Conservation (phyloP, 1,284 basidiomycete species). For the Ustilago hordei region DNA sequence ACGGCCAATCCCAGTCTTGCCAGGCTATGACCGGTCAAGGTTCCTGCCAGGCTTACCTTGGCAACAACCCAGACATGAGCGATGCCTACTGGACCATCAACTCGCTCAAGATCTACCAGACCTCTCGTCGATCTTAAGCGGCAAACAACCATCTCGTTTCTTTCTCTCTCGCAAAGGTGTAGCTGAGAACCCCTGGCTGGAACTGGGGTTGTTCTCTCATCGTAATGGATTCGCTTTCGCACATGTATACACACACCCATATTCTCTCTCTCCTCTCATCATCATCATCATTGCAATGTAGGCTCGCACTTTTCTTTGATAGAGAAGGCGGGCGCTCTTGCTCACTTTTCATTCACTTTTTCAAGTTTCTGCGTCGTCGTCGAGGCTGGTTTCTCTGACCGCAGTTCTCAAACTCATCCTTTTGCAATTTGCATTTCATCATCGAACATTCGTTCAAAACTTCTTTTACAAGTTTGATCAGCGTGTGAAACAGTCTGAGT, state of each 20-base stretch:
- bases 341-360: neutral
- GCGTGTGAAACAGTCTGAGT: too few species aligned
- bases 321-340: conserved; percentile 7
- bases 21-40: conserved; percentile 36
- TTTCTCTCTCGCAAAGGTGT: conserved; percentile 1
- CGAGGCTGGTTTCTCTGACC: conserved; percentile 11
- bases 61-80: conserved; percentile 40
- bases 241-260: conserved; percentile 11
- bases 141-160: neutral
- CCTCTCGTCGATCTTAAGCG: conserved; percentile 32
- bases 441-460: neutral
- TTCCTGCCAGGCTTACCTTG: conserved; percentile 40
- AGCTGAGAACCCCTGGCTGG: conserved; percentile 12
- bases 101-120: conserved; percentile 58
- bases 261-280: neutral
- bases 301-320: conserved; percentile 7
- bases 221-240: conserved; percentile 3
- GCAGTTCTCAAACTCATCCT: neutral
- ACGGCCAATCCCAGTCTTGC: conserved; percentile 51
- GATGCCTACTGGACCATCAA: conserved; percentile 60
- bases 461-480: neutral
- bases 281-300: neutral
- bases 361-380: conserved; percentile 8
- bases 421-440: conserved; percentile 1
- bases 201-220: neutral